Base-by-base conservation (phyloP, 495 filamentous ascomycete genomes). In the Lophiostoma macrostomum region DNA sequence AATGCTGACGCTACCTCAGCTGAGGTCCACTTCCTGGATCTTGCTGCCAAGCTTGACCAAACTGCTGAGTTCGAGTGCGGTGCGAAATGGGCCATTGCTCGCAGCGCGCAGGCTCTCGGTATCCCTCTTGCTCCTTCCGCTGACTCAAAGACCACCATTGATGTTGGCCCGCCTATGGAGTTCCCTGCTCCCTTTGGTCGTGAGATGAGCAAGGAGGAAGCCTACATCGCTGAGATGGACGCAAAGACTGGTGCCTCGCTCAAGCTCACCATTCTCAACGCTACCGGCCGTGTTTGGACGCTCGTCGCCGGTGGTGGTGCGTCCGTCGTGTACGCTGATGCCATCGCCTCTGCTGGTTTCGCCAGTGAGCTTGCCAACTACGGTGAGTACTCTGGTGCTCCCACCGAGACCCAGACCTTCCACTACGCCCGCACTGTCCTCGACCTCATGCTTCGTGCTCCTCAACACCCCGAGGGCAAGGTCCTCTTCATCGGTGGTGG, bases 41-140 rank as follows among this genome's bases (percentile, higher is more conserved):
- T 99, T 66, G 93, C 93, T 54, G 93, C 93, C 65, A 99, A 99
- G 82, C 77, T 99, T 47, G 93, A 99, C 73, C 93, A 99, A 76
- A 99, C 93, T 45, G 93, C 93, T 60, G 93, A 99, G 76, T 99
- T 97, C 67, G 93, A 99, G 78, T 99, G 93, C 65, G 93, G 93
- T 71, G 88, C 86, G 61, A 99, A 99, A 74, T 99, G 93, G 93
- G 93, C 93, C 53, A 78, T 96, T 70, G 93, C 93, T 39, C 86
- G 93, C 51, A 87, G 88, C 57, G 87, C 91, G 32, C 78, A 85
- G 48, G 88, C 87, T 68, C 81, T 99, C 49, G 93, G 93, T 55
- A 77, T 95, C 67, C 76, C 84, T 7, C 40, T 25, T 23, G 71
- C 76, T 60, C 67, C 72, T 22, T 49, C 67, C 31, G 81, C 80